Evolutionary conservation across 1,139 yeast genomes (phyloP).

Genomic region (Yamadazyma dushanensis): DNA sequence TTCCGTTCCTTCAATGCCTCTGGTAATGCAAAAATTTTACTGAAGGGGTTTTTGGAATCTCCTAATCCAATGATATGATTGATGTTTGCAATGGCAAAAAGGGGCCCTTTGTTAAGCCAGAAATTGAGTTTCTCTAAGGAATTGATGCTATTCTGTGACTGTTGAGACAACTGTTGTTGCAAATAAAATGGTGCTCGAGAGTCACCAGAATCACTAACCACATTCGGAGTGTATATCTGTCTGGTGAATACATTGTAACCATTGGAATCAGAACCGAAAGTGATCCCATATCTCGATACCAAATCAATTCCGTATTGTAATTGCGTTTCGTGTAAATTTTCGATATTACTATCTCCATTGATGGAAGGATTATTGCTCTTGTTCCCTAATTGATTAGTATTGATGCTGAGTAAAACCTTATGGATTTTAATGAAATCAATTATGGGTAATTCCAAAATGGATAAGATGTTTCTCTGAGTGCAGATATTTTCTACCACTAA

Average conservation of each 20-base stretch:
- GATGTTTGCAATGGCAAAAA: conserved; percentile 73
- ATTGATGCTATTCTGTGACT: conserved; percentile 24
- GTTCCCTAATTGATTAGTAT: conserved; percentile 39
- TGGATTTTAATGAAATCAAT: conserved; percentile 68
- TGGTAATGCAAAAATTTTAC: conserved; percentile 66
- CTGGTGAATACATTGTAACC: conserved; percentile 65
- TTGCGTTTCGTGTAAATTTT: conserved; percentile 42
- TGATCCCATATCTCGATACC: conserved; percentile 67
- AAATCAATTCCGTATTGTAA: conserved; percentile 58
- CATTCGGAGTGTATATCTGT: conserved; percentile 44
- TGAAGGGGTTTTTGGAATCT: conserved; percentile 71
- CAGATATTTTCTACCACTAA: conserved; percentile 78
- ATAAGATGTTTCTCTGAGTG: conserved; percentile 65
- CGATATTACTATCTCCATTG: conserved; percentile 16
- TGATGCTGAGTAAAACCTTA: conserved; percentile 56
- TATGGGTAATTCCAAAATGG: conserved; percentile 57
- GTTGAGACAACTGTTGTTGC: conserved; percentile 26
- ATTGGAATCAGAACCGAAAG: conserved; percentile 67
- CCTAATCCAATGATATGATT: conserved; percentile 77
- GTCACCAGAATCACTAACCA: conserved; percentile 27
- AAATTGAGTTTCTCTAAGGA: conserved; percentile 62
- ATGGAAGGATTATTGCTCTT: conserved; percentile 5
- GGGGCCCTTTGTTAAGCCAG: conserved; percentile 74
- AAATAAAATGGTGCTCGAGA: conserved; percentile 36
- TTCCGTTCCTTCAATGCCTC: conserved; percentile 70